These are phyloP conservation scores for Protea cynaroides DNA, from an alignment of 164 flowering plant genomes.

Conservation along the genomic window DNA sequence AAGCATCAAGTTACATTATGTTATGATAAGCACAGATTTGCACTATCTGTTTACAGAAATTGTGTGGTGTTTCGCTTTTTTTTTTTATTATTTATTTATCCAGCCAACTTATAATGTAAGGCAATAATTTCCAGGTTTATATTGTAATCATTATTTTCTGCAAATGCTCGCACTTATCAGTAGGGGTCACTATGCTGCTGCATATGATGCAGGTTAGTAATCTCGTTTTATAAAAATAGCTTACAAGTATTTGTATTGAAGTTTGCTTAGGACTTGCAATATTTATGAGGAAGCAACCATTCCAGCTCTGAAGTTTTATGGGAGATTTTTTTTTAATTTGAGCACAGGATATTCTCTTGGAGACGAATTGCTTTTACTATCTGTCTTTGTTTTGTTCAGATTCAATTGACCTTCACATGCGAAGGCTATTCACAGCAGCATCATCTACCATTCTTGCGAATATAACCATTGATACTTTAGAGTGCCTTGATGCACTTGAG, in stretches of 20 bases:
- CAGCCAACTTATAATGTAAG: neutral
- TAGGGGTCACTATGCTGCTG: constrained; percentile 69
- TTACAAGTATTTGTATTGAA: neutral
- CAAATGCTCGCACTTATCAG: constrained; percentile 67
- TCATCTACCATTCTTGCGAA: constrained; percentile 52
- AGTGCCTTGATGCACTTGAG: constrained; percentile 58
- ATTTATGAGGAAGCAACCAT: no score
- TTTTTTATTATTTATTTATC: no score
- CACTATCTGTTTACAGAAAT: neutral
- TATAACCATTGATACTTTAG: constrained; percentile 41
- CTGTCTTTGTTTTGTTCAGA: constrained; percentile 29
- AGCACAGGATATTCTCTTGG: no score
- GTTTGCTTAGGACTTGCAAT: no score
- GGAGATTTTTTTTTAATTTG: no score
- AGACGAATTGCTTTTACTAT: no score
- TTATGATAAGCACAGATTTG: no score
- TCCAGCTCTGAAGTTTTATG: no score
- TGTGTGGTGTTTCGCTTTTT: neutral
- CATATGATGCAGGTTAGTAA: constrained; percentile 61
- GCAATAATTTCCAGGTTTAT: constrained; percentile 46
- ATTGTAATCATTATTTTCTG: constrained; percentile 89
- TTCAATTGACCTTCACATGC: constrained; percentile 44
- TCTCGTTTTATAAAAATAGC: constrained; percentile 3
- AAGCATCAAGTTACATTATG: no score
- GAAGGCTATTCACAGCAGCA: constrained; percentile 41